Evolutionary conservation across 257 asterid species (phyloP).

Genomic region (Nicotiana tomentosiformis): DNA sequence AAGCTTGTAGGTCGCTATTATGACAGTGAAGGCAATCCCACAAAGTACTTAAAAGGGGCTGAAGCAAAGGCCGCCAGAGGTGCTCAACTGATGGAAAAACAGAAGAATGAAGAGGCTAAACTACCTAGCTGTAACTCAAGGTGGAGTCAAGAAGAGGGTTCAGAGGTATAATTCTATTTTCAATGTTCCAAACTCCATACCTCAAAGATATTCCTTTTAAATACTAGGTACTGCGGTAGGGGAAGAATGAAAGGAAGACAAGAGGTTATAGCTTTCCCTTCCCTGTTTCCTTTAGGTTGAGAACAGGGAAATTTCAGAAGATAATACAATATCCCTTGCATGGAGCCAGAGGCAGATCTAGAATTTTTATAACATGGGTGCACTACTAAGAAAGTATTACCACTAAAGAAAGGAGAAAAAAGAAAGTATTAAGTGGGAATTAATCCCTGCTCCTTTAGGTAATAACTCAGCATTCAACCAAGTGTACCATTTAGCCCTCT

Average conservation of each 20-base stretch:
- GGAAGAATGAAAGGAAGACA: neutral
- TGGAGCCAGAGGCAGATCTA: neutral
- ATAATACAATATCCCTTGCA: neutral
- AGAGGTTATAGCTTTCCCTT: neutral
- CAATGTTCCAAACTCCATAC: neutral
- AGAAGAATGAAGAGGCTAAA: conserved; percentile 77
- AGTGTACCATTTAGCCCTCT: too few relatives aligned
- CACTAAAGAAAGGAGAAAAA: too few relatives aligned
- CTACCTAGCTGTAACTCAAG: conserved; percentile 72
- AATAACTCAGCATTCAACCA: too few relatives aligned
- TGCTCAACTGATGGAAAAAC: conserved; percentile 81
- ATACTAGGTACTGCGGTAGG: neutral
- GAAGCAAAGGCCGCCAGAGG: conserved; percentile 96
- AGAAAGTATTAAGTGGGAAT: too few relatives aligned
- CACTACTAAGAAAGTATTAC: too few relatives aligned
- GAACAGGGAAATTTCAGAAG: neutral
- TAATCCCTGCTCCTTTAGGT: too few relatives aligned
- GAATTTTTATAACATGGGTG: too few relatives aligned
- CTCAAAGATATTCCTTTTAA: neutral
- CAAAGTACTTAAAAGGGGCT: conserved; percentile 78
- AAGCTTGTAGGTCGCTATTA: conserved; percentile 81
- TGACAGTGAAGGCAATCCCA: conserved; percentile 63
- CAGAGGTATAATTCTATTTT: conserved; percentile 49
- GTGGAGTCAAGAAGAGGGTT: conserved; percentile 94
- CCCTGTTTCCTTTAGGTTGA: neutral